Evolutionary conservation across 2,329 filamentous ascomycete genomes (phyloP), one percentile per base, ranked within the genome.

Genomic region (Massarina eburnea): DNA sequence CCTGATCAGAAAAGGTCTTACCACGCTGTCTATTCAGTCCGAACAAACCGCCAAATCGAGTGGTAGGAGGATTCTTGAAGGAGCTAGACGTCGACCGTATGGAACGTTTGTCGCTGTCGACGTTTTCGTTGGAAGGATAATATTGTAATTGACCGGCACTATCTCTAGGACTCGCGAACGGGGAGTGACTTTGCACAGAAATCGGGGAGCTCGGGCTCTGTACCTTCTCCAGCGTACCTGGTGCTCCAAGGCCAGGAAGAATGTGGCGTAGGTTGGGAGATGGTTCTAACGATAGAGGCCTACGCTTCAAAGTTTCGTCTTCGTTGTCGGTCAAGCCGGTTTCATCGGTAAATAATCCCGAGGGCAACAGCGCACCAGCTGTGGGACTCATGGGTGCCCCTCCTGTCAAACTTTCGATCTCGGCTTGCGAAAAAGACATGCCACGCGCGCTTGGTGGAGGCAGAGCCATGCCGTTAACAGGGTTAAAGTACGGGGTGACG

Each of bases 311-410:
- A 53, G 36, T 68, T 62, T 66, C 58, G 12, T 68, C 59, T 29
- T 68, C 66, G 8, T 56, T 54, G 32, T 68, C 64, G 0, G 58
- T 66, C 38, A 62, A 73, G 14, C 85, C 83, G 30, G 84, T 77
- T 38, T 88, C 85, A 41, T 86, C 83, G 5, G 78, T 78, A 39
- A 83, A 76, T 3, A 86, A 73, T 48, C 81, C 82, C 1, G 88
- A 87, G 0, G 89, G 89, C 14, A 95, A 72, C 3, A 92, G 75
- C 14, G 85, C 80, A 21, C 86, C 84, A 2, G 88, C 89, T 3
- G 86, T 87, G 1, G 89, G 89, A 58, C 87, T 91, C 65, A 92
- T 80, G 1, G 86, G 86, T 2, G 86, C 88, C 21, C 81, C 83
- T 15, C 77, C 80, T 3, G 79, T 83, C 27, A 86, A 66, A 15